Evolutionary conservation across 306 rosid species (phyloP), one percentile per base, ranked within the genome.

Genomic region (Vigna mungo): DNA sequence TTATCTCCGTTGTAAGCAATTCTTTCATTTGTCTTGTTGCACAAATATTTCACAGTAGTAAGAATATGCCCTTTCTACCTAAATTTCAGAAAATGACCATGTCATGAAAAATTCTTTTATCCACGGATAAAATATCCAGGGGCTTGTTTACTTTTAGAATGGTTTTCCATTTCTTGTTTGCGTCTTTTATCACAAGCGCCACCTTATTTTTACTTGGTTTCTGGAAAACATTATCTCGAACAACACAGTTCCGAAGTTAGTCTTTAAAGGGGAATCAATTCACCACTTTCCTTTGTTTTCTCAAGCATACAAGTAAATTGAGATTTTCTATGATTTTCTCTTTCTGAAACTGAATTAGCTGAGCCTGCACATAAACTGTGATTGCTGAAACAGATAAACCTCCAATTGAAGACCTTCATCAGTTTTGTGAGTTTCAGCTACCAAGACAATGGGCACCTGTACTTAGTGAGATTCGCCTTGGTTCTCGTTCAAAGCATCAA

Each of bases 371-470:
- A 21, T 63, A 25, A 62, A 63, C 46, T 80, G 34, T 66, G 34
- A 44, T 74, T 37, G 41, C 54, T 81, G 83, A 66, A 80, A 77
- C 91, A 93, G 98, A 89, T 83, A 91, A 88, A 80, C 98, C 97
- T 69, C 95, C 98, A 34, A 81, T 85, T 72, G 88, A 85, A 80
- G 93, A 88, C 79, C 98, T 93, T 52, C 93, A 89, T 81, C 95
- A 93, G 74, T 91, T 93, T 88, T 86, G 88, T 63, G 98, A 89
- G 87, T 93, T 93, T 84, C 96, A 93, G 84, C 91, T 93, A 36
- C 98, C 98, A 15, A 88, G 91, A 85, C 94, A 81, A 61, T 91
- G 98, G 98, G 96, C 98, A 1, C 98, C 98, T 46, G 86, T 87
- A 39, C 89, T 83, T 78, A 93, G 90, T 52, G 98, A 93, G 64